Base-by-base conservation (phyloP, 331 rosid genomes). In the Erythrophleum ivorense region DNA sequence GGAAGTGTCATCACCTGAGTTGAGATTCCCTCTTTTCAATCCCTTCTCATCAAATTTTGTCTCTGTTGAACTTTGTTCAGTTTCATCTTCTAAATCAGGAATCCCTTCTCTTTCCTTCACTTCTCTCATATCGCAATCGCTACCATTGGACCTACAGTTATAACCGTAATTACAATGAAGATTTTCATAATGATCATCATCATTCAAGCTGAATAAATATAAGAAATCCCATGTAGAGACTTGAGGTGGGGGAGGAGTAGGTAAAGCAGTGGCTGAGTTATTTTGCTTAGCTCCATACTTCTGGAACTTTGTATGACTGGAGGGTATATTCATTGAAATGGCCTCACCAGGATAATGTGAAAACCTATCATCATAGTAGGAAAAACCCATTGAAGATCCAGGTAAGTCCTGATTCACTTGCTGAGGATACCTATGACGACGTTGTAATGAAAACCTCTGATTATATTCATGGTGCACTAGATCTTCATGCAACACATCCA, bases 11-110 rank as follows among this genome's bases (percentile, higher is more conserved):
- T n/a, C 38, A 70, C 54, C 78, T 24, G 78, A 49, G 48, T 50
- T 64, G 72, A 38, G 50, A 67, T 19, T 78, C 48, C 36, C 73
- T 55, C 76, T 55, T 76, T 38, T 75, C 48, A 10, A 55, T 50
- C 9, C 62, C 18, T 71, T 66, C 65, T 77, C 59, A 33, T 71
- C 46, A 34, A 53, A 76, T 58, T 16, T 29, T 11, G 48, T 29
- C 60, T 43, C 19, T 0, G 11, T 41, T 68, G 66, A 52, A 58
- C 58, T 21, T 78, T 68, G 16, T 33, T 45, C 75, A 31, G 8
- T 43, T 54, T 75, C 82, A 24, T 86, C 84, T 82, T 86, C 89
- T 48, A 86, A 75, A 63, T 82, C 84, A 75, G 89, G 89, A 78
- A 86, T 82, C 6, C 89, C 86, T 71, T 86, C 86, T 54, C 77